Evolutionary conservation across 2,329 filamentous ascomycete species (phyloP).

Genomic region (Orbilia oligospora): DNA sequence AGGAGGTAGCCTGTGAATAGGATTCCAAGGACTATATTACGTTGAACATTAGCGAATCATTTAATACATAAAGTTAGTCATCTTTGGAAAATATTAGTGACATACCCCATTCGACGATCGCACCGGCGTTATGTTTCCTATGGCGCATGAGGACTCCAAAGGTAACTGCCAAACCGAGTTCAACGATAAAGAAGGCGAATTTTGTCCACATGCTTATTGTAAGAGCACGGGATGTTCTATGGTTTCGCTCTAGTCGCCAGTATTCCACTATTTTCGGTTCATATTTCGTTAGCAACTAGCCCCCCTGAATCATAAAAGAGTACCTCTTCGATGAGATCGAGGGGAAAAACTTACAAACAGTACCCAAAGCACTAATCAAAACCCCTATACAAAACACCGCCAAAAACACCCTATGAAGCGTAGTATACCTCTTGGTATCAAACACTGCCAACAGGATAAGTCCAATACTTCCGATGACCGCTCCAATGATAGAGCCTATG

Average conservation of each 20-base stretch:
- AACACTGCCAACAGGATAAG: constrained; percentile 88
- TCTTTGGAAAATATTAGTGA: constrained; percentile 7
- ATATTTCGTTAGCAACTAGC: constrained; percentile 35
- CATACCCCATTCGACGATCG: constrained; percentile 80
- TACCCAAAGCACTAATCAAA: constrained; percentile 77
- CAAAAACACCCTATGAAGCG: constrained; percentile 82
- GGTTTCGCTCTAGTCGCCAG: constrained; percentile 66
- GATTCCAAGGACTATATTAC: constrained; percentile 78
- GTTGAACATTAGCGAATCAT: not conserved
- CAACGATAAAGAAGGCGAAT: constrained; percentile 83
- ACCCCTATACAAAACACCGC: constrained; percentile 88
- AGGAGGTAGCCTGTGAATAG: constrained; percentile 90
- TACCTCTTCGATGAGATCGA: no score
- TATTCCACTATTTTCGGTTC: constrained; percentile 61
- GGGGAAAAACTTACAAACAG: constrained; percentile 26
- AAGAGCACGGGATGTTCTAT: constrained; percentile 81
- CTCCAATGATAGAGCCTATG: constrained; percentile 77
- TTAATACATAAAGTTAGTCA: constrained; percentile 13
- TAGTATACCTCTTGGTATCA: constrained; percentile 79
- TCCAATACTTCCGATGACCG: constrained; percentile 79
- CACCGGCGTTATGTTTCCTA: constrained; percentile 75
- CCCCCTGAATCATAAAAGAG: not conserved
- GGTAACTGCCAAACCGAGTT: constrained; percentile 77
- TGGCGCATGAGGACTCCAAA: constrained; percentile 76
- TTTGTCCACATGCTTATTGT: constrained; percentile 89